A percentile compares a stretch with the other conserved stretches of the same genome.
phyloP scores from a whole-genome alignment of 2,329 filamentous ascomycete genomes.

The Coniochaeta pulveracea region DNA sequence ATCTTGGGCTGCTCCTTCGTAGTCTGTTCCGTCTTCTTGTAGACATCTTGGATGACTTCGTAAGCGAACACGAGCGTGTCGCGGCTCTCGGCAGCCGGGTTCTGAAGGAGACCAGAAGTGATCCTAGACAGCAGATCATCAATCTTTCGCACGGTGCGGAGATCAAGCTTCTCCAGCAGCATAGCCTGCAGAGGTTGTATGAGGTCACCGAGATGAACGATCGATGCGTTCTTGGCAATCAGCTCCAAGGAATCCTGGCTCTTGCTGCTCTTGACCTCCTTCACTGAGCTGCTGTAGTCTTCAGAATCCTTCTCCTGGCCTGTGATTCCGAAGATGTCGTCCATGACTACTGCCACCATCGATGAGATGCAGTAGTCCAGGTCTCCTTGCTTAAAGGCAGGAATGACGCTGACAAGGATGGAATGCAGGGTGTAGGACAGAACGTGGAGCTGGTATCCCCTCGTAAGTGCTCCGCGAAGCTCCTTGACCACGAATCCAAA shows the following conservation, averaged over 20 bases:
- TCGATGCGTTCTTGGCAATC: conserved; percentile 70
- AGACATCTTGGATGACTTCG: conserved; percentile 81
- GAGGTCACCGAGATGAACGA: conserved; percentile 62
- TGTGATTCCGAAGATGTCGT: conserved; percentile 87
- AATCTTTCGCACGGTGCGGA: conserved; percentile 77
- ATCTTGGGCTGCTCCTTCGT: conserved; percentile 39
- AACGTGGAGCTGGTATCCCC: conserved; percentile 89
- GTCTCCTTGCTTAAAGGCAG: conserved; percentile 67
- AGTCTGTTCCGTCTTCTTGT: conserved; percentile 43
- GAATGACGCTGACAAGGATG: conserved; percentile 65
- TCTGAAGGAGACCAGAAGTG: conserved; percentile 70
- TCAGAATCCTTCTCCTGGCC: conserved; percentile 97
- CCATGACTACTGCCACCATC: conserved; percentile 81
- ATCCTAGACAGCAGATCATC: conserved; percentile 81
- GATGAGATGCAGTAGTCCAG: conserved; percentile 77
- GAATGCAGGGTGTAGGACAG: conserved; percentile 92
- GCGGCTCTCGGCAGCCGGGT: conserved; percentile 64
- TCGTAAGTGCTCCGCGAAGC: conserved; percentile 67
- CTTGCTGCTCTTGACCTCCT: conserved; percentile 96
- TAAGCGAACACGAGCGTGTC: conserved; percentile 93
- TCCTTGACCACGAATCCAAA: conserved; percentile 93
- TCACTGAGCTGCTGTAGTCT: conserved; percentile 90
- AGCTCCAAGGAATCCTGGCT: conserved; percentile 97
- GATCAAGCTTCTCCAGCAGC: conserved; percentile 71
- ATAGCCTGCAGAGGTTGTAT: conserved; percentile 69